Base-by-base conservation (phyloP, 306 rosid species). In the Vigna reflexopilosa region DNA sequence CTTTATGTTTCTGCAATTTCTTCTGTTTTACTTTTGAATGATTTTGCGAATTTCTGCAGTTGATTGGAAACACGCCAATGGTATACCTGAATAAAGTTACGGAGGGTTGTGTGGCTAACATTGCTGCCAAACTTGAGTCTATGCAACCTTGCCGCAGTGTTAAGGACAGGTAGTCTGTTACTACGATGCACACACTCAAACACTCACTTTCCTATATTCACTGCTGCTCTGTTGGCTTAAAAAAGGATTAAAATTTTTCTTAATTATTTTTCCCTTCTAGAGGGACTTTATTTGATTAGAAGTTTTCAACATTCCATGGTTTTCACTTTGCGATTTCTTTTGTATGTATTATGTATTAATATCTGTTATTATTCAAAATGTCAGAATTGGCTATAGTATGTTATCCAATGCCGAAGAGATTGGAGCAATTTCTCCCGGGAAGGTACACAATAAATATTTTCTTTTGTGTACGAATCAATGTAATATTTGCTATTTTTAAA, bases 61-160 rank as follows among this genome's bases (percentile, higher is more conserved):
- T 94, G 89, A 90, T 92, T 65, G 98, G 98, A 24, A 88, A 90
- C 38, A 94, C 98, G 13, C 98, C 98, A 10, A 94, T 94, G 98
- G 83, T 94, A n/a, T 92, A 92, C 89, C 95, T 94, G 66, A 94
- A 92, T 80, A 90, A 88, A 72, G 93, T 92, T 73, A 85, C 93
- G 0, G 90, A 84, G 59, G 97, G 93, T 12, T 94, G 98, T 48
- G 87, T 87, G 65, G 97, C 95, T 40, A 90, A 88, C 17, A 52
- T 94, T 89, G 98, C 97, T 51, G 97, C 98, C 30, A 94, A 94
- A 80, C 98, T 94, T n/a, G 98, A 94, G 85, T 92, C 92, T 57
- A 94, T 94, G 98, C 88, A 90, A 79, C 98, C 97, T 20, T 94
- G 98, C 77, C 89, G 97, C 80, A 94, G 98, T 81, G 97, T 94